A percentile compares a stretch with the other conserved stretches of the same genome.
These are phyloP conservation scores for Chlorella vulgaris DNA, from an alignment of 139 green algal genomes.

Conservation along the genomic window DNA sequence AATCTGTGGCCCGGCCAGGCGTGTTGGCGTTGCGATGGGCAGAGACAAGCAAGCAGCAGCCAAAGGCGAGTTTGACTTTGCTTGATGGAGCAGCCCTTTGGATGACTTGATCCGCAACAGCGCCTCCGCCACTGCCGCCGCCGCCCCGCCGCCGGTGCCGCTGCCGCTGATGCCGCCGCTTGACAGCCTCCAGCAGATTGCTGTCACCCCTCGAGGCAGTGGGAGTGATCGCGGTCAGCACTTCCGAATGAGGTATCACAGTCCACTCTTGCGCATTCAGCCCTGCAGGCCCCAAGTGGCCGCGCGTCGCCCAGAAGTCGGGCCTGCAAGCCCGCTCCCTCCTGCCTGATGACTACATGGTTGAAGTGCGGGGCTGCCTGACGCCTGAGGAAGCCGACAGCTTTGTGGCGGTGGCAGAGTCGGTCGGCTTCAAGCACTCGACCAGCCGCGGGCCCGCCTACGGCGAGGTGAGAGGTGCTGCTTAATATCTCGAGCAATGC, in stretches of 20 bases:
- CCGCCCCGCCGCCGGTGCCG: background rate
- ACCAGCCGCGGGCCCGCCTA: constrained; percentile 53
- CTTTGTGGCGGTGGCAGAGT: constrained; percentile 43
- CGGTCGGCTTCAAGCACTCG: constrained; percentile 56
- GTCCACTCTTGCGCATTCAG: too few species aligned
- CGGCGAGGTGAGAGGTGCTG: constrained; percentile 58
- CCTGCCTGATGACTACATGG: constrained; percentile 16
- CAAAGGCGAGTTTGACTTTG: background rate
- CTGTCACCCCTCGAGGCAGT: too few species aligned
- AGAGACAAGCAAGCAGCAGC: background rate
- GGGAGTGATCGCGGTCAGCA: too few species aligned
- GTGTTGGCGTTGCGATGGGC: background rate
- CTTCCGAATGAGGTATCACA: too few species aligned
- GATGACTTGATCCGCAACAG: too few species aligned
- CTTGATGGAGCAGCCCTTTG: too few species aligned
- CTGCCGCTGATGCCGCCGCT: background rate
- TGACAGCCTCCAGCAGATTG: background rate
- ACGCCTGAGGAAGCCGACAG: constrained; percentile 9
- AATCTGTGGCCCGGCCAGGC: too few species aligned
- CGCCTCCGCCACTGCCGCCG: background rate
- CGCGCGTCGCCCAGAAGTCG: constrained; percentile 10
- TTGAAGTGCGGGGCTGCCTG: constrained; percentile 13
- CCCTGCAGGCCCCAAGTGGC: constrained; percentile 21
- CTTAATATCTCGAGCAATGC: background rate
- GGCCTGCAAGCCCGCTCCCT: background rate